A percentile compares a stretch with the other conserved stretches of the same genome.
Evolutionary conservation across 1,139 yeast species (phyloP).

Genomic region (Suhomyces bribrorum): DNA sequence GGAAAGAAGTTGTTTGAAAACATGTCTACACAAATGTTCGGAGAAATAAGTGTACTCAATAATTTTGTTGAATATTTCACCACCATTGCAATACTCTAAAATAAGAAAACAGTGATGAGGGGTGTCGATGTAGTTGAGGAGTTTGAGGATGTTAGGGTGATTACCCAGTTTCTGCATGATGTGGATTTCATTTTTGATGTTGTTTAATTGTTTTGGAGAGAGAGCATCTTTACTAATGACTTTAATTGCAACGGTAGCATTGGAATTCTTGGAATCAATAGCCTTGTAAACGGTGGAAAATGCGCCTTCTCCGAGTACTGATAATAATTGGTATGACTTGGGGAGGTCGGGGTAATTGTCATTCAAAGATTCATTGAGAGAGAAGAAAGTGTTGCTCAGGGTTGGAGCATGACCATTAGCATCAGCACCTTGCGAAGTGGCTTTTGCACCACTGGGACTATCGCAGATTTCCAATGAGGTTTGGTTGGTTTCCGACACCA

Average conservation of each 20-base stretch:
- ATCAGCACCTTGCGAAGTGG: background rate
- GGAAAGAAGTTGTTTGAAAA: slow-evolving; percentile 78
- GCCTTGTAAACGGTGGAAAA: slow-evolving; percentile 87
- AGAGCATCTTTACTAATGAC: slow-evolving; percentile 71
- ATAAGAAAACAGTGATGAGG: slow-evolving; percentile 71
- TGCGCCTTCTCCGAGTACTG: slow-evolving; percentile 77
- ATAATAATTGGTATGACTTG: slow-evolving; percentile 19
- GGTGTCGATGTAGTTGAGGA: slow-evolving; percentile 61
- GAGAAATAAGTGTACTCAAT: slow-evolving; percentile 88
- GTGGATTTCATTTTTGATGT: slow-evolving; percentile 80
- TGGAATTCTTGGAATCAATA: slow-evolving; percentile 39
- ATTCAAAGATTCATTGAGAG: slow-evolving; percentile 8
- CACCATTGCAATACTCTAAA: slow-evolving; percentile 86
- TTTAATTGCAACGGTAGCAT: slow-evolving; percentile 74
- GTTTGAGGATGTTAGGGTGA: slow-evolving; percentile 72
- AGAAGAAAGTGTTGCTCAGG: slow-evolving; percentile 7
- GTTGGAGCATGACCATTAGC: background rate
- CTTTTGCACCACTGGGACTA: slow-evolving; percentile 1
- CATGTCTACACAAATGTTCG: slow-evolving; percentile 82
- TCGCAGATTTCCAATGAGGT: background rate
- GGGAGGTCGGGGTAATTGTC: slow-evolving; percentile 20
- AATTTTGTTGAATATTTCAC: slow-evolving; percentile 92
- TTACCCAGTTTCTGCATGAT: slow-evolving; percentile 70
- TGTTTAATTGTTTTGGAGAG: slow-evolving; percentile 48
- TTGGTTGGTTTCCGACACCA: background rate